phyloP scores from a whole-genome alignment of 225 moss, liverwort and hornwort species.

The Marchantia paleacea region DNA sequence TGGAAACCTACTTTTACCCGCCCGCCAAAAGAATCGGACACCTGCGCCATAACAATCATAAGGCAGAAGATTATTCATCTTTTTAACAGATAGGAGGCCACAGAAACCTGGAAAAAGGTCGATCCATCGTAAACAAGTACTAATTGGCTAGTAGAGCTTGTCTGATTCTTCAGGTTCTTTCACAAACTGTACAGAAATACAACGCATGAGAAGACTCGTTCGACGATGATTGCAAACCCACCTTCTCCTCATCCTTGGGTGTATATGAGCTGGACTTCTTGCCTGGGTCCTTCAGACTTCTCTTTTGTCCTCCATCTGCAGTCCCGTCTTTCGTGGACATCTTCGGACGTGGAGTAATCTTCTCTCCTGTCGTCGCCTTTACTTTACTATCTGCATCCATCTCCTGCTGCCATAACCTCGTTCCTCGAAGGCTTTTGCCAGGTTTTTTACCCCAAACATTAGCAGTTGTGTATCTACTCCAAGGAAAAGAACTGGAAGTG shows the following conservation, averaged over 20 bases:
- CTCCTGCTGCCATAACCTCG: constrained; percentile 15
- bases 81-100: not conserved
- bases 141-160: not conserved
- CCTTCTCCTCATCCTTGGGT: constrained; percentile 13
- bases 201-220: not conserved
- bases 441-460: constrained; percentile 31
- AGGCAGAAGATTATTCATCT: not conserved
- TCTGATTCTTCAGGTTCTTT: not conserved
- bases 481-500: constrained; percentile 9
- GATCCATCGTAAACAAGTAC: no score
- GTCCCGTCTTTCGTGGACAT: constrained; percentile 6
- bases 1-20: constrained; percentile 57
- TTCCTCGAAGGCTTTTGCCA: constrained; percentile 25
- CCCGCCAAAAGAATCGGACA: constrained; percentile 53
- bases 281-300: not conserved
- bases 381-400: constrained; percentile 10
- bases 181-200: not conserved
- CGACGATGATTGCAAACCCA: not conserved
- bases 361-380: constrained; percentile 3
- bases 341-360: not conserved
- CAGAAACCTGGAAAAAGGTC: not conserved
- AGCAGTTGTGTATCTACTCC: constrained; percentile 29
- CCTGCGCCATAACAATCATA: constrained; percentile 21
- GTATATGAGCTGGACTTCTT: constrained; percentile 9
- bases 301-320: not conserved